Base-by-base conservation (phyloP, 345 rosid genomes). In the Barbarea vulgaris region DNA sequence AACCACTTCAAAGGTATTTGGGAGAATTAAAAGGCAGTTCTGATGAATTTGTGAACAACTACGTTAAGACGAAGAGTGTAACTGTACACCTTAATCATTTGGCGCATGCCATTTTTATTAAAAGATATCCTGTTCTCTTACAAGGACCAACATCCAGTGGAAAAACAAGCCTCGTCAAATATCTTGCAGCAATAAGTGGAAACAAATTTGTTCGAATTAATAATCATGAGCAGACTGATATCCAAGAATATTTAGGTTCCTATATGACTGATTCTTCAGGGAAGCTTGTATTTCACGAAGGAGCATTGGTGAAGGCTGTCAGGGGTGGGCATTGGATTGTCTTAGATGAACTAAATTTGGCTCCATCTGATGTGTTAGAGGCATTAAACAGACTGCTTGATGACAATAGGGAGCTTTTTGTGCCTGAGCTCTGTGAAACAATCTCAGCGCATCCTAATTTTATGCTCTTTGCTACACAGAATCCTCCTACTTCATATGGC, bases 91-190 rank as follows among this genome's bases (percentile, higher is more conserved):
- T 94, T 59, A 81, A 79, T 56, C 93, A 84, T 80, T 79, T 94
- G 83, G 89, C 93, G 1, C 92, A 91, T 60, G 98, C 97, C 65
- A 87, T 90, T 72, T 88, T 85, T 77, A 80, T 91, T 33, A 90
- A 83, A 79, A 91, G 81, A 72, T 91, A 92, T 68, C 97, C 98
- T 55, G 95, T 94, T 77, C 96, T 94, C 17, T 81, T 94, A 67
- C 98, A 94, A 77, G 98, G 98, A 27, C 97, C 97, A 42, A 92
- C 98, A 55, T 94, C 98, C 21, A 91, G 98, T 83, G 98, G 98
- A 58, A 94, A 94, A 71, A 94, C 98, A 64, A 94, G 98, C 78
- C 97, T 94, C 76, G 98, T 94, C 47, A 90, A 86, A 79, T 90
- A 94, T 89, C 98, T 94, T 72, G 97, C 98, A 53, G 78, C 92